Conservation (phyloP, 73 alveolate species). For the Effrenium voratum region DNA sequence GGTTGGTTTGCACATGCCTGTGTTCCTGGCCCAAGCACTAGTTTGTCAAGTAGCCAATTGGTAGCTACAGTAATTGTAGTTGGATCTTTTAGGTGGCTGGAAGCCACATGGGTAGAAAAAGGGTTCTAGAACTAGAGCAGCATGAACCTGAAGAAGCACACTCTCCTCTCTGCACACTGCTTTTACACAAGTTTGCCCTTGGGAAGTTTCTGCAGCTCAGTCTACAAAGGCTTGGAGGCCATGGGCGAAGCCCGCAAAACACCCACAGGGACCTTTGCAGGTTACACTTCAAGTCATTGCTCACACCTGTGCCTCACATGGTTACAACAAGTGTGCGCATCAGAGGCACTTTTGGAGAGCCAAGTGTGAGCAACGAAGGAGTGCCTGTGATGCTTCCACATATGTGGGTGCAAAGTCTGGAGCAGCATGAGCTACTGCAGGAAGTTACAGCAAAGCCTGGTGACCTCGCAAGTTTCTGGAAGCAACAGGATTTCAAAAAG, state of each 20-base stretch:
- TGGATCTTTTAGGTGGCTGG: too few species aligned
- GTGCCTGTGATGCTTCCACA: constrained; percentile 6
- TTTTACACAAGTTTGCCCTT: not conserved
- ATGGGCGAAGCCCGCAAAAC: not conserved
- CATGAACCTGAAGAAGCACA: too few species aligned
- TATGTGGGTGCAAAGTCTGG: not conserved
- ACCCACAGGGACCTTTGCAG: not conserved
- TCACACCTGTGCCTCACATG: not conserved
- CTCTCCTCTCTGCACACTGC: not conserved
- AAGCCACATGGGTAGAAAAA: too few species aligned
- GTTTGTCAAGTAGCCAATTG: too few species aligned
- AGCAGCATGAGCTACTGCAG: not conserved
- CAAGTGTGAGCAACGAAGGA: not conserved
- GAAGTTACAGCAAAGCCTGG: not conserved
- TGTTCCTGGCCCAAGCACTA: too few species aligned
- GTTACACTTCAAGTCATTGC: not conserved
- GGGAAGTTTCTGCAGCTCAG: not conserved
- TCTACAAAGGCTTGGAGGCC: not conserved
- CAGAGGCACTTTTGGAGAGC: not conserved
- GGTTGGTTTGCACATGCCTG: too few species aligned
- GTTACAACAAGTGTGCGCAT: not conserved
- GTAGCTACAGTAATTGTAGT: too few species aligned
- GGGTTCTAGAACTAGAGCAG: too few species aligned
- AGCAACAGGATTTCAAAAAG: too few species aligned
- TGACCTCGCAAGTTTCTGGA: not conserved